Evolutionary conservation across 805 yeast species (phyloP).

Genomic region (Barnettozyma wickerhamii): DNA sequence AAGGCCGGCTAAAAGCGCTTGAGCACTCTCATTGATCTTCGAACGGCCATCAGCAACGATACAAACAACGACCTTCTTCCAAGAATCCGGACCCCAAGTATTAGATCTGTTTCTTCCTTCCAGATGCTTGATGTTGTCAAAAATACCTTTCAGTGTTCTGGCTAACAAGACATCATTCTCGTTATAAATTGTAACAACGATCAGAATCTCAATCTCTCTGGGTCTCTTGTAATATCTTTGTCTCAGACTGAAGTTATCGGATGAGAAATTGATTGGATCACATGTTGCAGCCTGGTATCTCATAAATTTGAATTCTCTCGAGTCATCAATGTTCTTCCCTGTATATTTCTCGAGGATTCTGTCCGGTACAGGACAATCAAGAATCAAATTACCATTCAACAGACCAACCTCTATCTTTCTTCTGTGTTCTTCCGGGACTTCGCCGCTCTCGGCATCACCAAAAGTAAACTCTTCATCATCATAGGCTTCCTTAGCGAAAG

Average conservation of each 20-base stretch:
- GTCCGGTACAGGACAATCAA: conserved; percentile 86
- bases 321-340: conserved; percentile 36
- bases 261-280: conserved; percentile 70
- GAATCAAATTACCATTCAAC: conserved; percentile 70
- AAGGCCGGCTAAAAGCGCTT: conserved; percentile 75
- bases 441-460: conserved; percentile 33
- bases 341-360: conserved; percentile 52
- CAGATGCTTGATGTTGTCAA: conserved; percentile 78
- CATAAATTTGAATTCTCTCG: conserved; percentile 73
- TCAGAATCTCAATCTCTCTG: conserved; percentile 78
- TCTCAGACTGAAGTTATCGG: conserved; percentile 69
- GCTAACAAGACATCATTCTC: conserved; percentile 82
- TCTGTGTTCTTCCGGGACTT: conserved; percentile 36
- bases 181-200: conserved; percentile 86
- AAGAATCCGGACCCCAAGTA: conserved; percentile 92
- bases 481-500: conserved; percentile 17
- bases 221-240: conserved; percentile 76
- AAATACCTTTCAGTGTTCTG: conserved; percentile 83
- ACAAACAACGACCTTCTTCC: conserved; percentile 91
- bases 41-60: conserved; percentile 90
- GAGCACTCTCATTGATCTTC: conserved; percentile 73
- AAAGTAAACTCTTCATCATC: conserved; percentile 14
- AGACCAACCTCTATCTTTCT: conserved; percentile 28
- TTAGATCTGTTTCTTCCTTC: conserved; percentile 58
- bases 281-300: conserved; percentile 93